Conservation (phyloP, 371 early-diverging fungal species). For the Lichtheimia ornata region DNA sequence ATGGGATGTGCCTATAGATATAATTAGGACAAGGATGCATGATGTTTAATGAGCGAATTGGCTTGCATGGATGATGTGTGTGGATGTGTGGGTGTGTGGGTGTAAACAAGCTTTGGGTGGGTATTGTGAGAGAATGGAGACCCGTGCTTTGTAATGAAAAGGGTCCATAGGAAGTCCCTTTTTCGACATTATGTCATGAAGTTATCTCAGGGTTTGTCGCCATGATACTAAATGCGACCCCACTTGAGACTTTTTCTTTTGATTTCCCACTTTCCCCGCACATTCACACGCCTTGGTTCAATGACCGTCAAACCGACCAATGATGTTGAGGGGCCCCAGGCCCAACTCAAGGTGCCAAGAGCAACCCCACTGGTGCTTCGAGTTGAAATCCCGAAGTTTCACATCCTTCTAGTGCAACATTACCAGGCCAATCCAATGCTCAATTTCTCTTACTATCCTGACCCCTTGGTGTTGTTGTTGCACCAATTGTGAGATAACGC, state of each 20-base stretch:
- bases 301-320: background rate
- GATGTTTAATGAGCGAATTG: no score
- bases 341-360: background rate
- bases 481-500: conserved; percentile 6
- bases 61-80: no score
- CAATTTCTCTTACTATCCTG: conserved; percentile 4
- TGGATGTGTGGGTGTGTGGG: no score
- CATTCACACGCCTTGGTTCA: conserved; percentile 1
- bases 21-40: no score
- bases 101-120: background rate
- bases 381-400: background rate
- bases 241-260: conserved; percentile 2
- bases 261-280: conserved; percentile 1
- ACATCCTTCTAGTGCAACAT: conserved; percentile 3
- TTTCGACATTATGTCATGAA: no score
- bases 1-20: no score
- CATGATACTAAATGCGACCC: background rate
- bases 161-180: no score
- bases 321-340: background rate
- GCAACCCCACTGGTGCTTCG: background rate
- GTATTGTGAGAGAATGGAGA: background rate
- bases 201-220: no score
- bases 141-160: no score
- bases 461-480: conserved; percentile 6
- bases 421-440: background rate